Base-by-base conservation (phyloP, 352 stramenopile species). In the Phytophthora sp. region DNA sequence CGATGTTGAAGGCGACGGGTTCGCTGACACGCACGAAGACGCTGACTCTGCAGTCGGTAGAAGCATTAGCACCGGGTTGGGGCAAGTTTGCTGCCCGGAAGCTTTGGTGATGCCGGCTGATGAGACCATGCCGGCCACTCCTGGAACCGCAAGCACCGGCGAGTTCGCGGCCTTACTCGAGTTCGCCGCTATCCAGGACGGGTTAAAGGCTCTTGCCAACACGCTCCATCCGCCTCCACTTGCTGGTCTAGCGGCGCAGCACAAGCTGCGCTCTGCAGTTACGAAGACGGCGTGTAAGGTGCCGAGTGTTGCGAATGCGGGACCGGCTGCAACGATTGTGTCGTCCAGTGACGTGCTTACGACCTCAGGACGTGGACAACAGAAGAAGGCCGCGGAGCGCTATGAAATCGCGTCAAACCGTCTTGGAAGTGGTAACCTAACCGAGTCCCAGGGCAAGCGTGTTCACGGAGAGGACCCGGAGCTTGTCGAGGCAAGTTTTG, bases 191-290 rank as follows among this genome's bases (percentile, higher is more conserved):
- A 21, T 49, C 16, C 16, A 9, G 2, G 27, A 53, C 15, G n/a
- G 27, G 26, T 8, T 41, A 9, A 8, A 53, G 45, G 45, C 27
- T 3, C 29, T 29, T n/a, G 16, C 27, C 4, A 39, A n/a, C 18
- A 53, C 26, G 7, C 27, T 27, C 8, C 27, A n/a, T 42, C 29
- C 7, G 18, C 30, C 27, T 8, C 45, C 61, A 68, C 5, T 18
- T 13, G 11, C 73, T 77, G 24, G 71, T 74, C 33, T 36, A 58
- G 4, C 41, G 1, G 7, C 20, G 12, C 20, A 29, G 12, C 41
- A 7, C 3, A 20, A 30, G 8, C 41, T 49, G 29, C 20, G 21
- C 6, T 49, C 41, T 1, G 20, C 8, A 4, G 41, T 20, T 8
- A 1, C 18, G 20, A 18, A 42, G 16, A 23, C 3, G 35, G 15